Conservation (phyloP, 495 filamentous ascomycete species). For the Aspergillus baeticus region DNA sequence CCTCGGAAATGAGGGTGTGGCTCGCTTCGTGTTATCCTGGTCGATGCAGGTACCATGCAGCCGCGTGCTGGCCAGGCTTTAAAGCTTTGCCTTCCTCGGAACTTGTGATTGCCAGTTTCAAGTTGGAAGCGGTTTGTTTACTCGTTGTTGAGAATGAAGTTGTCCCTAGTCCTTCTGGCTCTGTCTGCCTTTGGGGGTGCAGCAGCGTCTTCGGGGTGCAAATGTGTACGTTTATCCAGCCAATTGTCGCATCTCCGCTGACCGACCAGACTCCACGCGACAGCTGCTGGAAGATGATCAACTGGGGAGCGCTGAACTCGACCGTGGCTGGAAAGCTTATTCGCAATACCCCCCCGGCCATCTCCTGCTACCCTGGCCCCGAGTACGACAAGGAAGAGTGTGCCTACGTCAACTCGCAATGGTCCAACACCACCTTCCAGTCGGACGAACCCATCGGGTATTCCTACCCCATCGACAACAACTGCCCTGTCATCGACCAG, state of each 20-base stretch:
- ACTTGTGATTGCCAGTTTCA: not conserved
- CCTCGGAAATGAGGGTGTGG: not conserved
- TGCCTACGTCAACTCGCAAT: constrained; percentile 23
- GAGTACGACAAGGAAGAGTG: constrained; percentile 28
- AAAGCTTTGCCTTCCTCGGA: not conserved
- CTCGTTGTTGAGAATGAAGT: not conserved
- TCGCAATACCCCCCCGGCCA: constrained; percentile 49
- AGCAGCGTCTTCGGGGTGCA: constrained; percentile 3
- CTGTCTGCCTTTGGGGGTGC: not conserved
- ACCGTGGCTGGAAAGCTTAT: constrained; percentile 52
- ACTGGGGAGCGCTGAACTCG: constrained; percentile 44
- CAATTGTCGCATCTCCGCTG: too few species aligned
- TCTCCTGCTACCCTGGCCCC: constrained; percentile 50
- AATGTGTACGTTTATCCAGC: constrained; percentile 21
- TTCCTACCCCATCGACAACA: constrained; percentile 27
- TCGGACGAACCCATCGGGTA: constrained; percentile 28
- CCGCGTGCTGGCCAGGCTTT: not conserved
- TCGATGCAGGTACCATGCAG: not conserved
- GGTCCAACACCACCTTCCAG: constrained; percentile 29
- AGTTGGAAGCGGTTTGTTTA: too few species aligned
- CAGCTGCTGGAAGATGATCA: constrained; percentile 37
- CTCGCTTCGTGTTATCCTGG: not conserved
- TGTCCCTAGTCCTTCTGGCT: not conserved
- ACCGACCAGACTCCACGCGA: constrained; percentile 37
- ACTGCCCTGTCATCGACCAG: not conserved